Evolutionary conservation across 805 yeast genomes (phyloP).

Genomic region (Myxozyma vanderwaltii): DNA sequence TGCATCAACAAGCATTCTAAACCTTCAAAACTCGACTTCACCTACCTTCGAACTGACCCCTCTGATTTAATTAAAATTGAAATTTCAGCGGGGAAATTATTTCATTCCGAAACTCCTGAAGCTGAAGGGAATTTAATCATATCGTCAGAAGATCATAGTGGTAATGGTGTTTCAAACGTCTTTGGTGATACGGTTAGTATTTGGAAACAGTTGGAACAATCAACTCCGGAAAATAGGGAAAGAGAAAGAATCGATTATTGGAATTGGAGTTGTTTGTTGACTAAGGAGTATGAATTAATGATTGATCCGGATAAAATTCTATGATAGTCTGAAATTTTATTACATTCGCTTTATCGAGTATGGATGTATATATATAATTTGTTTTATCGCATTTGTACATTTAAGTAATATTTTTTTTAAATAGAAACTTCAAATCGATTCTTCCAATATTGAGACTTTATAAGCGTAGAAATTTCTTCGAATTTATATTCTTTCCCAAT

Average conservation of each 20-base stretch:
- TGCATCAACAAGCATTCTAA: constrained; percentile 17
- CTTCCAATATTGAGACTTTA: constrained; percentile 12
- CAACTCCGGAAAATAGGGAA: constrained; percentile 4
- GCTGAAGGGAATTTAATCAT: no score
- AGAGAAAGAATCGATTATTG: constrained; percentile 15
- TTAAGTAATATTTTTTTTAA: neutral
- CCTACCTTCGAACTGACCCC: constrained; percentile 10
- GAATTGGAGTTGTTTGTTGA: constrained; percentile 29
- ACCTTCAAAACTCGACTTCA: constrained; percentile 2
- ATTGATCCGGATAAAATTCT: constrained; percentile 4
- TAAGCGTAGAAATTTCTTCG: constrained; percentile 1
- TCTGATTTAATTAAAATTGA: constrained; percentile 4
- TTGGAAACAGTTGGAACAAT: constrained; percentile 12
- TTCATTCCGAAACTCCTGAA: neutral
- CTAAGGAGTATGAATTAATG: constrained; percentile 22
- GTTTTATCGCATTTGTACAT: no score
- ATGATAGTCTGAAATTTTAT: neutral
- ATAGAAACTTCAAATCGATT: constrained; percentile 7
- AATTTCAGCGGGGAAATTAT: neutral
- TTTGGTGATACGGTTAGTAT: neutral
- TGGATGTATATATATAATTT: neutral
- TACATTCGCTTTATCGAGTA: neutral
- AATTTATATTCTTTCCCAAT: constrained; percentile 16
- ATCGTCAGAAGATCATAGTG: no score
- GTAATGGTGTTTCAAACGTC: no score